A percentile compares a stretch with the other conserved stretches of the same genome.
Conservation (phyloP, 805 yeast genomes). For the Metschnikowia lunata region DNA sequence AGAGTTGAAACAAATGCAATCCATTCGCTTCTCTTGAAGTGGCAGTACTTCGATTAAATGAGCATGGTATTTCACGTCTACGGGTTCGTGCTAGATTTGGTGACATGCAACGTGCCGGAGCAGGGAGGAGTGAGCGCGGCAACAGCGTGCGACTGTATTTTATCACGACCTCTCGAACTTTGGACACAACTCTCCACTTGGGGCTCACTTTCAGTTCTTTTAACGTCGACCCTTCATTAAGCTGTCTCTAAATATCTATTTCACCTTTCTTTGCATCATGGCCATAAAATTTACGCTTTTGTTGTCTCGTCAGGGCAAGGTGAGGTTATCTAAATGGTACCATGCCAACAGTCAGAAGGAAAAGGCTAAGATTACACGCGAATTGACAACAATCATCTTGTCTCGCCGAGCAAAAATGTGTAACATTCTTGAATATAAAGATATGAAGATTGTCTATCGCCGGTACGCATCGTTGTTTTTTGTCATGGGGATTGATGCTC, state of each 20-base stretch:
- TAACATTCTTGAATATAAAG: slow-evolving; percentile 83
- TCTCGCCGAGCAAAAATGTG: slow-evolving; percentile 92
- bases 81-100: no score
- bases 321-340: slow-evolving; percentile 92
- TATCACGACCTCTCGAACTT: no score
- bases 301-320: slow-evolving; percentile 92
- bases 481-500: slow-evolving; percentile 76
- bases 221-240: no score
- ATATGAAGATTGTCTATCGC: slow-evolving; percentile 80
- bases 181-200: no score
- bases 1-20: no score
- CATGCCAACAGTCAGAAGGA: slow-evolving; percentile 78
- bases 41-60: no score
- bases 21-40: no score
- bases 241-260: neutral
- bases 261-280: slow-evolving; percentile 35
- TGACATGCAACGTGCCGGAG: no score
- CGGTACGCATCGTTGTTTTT: slow-evolving; percentile 92
- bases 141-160: no score
- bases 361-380: slow-evolving; percentile 76
- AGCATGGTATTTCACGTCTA: no score
- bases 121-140: no score
- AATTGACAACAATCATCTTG: slow-evolving; percentile 79
- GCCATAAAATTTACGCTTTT: slow-evolving; percentile 75
- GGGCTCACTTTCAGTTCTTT: no score